phyloP scores from a whole-genome alignment of 768 basidiomycete species.

The Pleurotus salmoneostramineus region DNA sequence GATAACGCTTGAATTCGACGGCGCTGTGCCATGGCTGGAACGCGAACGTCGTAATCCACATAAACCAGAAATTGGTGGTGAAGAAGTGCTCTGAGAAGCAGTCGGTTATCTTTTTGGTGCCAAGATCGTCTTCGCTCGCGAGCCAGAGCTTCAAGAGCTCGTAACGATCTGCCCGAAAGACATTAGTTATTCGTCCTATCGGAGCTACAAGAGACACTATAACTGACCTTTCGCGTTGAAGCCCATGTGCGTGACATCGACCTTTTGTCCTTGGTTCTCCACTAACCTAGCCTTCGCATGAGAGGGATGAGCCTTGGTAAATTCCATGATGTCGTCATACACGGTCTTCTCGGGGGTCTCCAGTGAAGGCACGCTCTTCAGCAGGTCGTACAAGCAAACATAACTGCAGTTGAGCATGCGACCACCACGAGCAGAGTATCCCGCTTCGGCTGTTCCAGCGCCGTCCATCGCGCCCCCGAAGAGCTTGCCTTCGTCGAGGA shows the following conservation, averaged over 20 bases:
- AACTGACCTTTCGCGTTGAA: not conserved
- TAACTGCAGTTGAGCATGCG: constrained; percentile 5
- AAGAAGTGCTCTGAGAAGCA: constrained; percentile 5
- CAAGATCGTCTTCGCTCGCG: not conserved
- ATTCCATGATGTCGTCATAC: constrained; percentile 6
- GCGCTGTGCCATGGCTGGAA: constrained; percentile 7
- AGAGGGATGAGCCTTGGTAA: constrained; percentile 1
- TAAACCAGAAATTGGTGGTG: constrained; percentile 6
- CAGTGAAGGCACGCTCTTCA: constrained; percentile 2
- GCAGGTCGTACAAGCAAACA: constrained; percentile 1
- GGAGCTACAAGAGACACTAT: not conserved
- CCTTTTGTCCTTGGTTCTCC: not conserved
- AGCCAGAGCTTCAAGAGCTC: constrained; percentile 3
- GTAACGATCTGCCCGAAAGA: not conserved
- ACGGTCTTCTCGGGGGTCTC: constrained; percentile 2
- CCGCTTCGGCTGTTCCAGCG: not conserved
- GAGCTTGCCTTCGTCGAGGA: constrained; percentile 2
- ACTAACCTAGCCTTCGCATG: constrained; percentile 3
- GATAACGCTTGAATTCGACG: constrained; percentile 6
- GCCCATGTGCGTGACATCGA: constrained; percentile 4
- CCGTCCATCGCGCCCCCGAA: constrained; percentile 1
- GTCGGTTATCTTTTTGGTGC: not conserved
- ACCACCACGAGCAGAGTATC: not conserved
- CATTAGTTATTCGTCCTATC: not conserved
- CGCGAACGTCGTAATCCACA: constrained; percentile 5